Evolutionary conservation across 768 basidiomycete genomes (phyloP).

Genomic region (Daedaleopsis sinensis): DNA sequence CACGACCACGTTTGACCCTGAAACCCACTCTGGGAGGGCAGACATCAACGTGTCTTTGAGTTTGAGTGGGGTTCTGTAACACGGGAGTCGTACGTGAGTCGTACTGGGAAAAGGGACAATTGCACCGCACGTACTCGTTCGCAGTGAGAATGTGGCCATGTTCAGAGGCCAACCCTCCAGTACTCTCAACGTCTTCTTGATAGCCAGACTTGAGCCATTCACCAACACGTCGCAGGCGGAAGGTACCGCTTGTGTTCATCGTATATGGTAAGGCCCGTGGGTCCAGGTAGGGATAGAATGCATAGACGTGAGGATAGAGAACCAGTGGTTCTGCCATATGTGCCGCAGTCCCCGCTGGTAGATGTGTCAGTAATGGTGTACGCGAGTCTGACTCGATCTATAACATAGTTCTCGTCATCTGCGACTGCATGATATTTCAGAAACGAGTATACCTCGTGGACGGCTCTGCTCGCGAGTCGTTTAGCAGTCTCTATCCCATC

Average conservation of each 20-base stretch:
- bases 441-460: conserved; percentile 47
- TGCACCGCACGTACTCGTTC: conserved; percentile 38
- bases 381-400: conserved; percentile 5
- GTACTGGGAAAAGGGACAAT: background rate
- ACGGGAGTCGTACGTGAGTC: background rate
- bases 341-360: conserved; percentile 15
- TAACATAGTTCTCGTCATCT: background rate
- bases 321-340: conserved; percentile 5
- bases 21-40: background rate
- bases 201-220: conserved; percentile 53
- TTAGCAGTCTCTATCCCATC: conserved; percentile 47
- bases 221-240: conserved; percentile 63
- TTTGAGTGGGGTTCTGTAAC: conserved; percentile 13
- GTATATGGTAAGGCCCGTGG: conserved; percentile 53
- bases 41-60: conserved; percentile 14
- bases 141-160: conserved; percentile 37
- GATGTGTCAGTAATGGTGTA: conserved; percentile 23
- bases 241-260: conserved; percentile 45
- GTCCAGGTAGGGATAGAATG: conserved; percentile 69
- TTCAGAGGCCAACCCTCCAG: conserved; percentile 42
- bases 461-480: conserved; percentile 53
- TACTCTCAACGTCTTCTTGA: conserved; percentile 38
- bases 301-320: conserved; percentile 47
- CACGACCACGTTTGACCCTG: conserved; percentile 1
- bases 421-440: too few species aligned